phyloP scores from a whole-genome alignment of 805 yeast genomes.

The Aciculoconidium aculeatum region DNA sequence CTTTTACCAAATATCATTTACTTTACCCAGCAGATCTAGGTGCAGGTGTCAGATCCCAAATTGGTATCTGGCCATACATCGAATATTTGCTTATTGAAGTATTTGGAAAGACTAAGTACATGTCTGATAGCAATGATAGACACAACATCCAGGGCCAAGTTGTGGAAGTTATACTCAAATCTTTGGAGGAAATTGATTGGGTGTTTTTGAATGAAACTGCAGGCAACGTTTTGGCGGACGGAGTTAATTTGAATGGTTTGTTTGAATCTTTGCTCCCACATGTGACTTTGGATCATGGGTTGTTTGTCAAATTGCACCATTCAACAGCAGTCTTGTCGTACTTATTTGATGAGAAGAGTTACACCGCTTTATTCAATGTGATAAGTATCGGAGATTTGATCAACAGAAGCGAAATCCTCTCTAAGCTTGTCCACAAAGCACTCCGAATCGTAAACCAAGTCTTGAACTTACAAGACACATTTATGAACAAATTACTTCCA shows the following conservation, averaged over 20 bases:
- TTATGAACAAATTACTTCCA: constrained; percentile 49
- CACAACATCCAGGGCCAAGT: constrained; percentile 48
- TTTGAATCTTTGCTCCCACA: constrained; percentile 16
- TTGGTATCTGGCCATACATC: constrained; percentile 75
- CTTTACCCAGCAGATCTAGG: constrained; percentile 67
- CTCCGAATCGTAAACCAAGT: constrained; percentile 41
- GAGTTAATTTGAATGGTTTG: constrained; percentile 14
- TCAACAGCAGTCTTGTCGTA: constrained; percentile 59
- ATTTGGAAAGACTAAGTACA: constrained; percentile 45
- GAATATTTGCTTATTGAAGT: constrained; percentile 68
- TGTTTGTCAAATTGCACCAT: constrained; percentile 58
- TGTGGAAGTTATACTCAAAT: constrained; percentile 43
- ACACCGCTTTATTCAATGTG: constrained; percentile 50
- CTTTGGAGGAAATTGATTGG: constrained; percentile 35
- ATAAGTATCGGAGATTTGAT: constrained; percentile 57
- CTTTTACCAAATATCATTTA: constrained; percentile 30
- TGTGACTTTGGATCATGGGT: constrained; percentile 15
- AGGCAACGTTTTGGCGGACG: constrained; percentile 35
- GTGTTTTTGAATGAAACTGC: constrained; percentile 45
- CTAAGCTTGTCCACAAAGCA: constrained; percentile 30
- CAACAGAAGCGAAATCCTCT: constrained; percentile 35
- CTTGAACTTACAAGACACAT: constrained; percentile 53
- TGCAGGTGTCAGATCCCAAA: constrained; percentile 40
- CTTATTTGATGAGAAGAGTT: constrained; percentile 55
- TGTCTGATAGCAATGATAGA: constrained; percentile 28